A percentile compares a stretch with the other conserved stretches of the same genome.
These are phyloP conservation scores for Boletellus ananiceps DNA, from an alignment of 768 basidiomycete species.

Conservation along the genomic window DNA sequence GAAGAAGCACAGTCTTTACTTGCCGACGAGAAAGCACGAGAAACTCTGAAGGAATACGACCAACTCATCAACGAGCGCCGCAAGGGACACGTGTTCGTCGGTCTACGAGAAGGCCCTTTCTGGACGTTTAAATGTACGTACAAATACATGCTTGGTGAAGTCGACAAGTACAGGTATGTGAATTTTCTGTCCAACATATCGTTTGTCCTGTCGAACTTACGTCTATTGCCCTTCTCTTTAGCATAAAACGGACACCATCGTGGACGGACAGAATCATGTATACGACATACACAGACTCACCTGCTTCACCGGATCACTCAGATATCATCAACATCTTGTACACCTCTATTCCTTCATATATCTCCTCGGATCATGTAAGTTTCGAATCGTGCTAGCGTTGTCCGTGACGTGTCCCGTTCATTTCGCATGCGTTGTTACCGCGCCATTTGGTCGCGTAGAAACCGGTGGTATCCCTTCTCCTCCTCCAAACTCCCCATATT, in stretches of 20 bases:
- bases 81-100: slow-evolving; percentile 62
- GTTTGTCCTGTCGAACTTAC: neutral
- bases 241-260: slow-evolving; percentile 70
- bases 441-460: slow-evolving; percentile 45
- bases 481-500: slow-evolving; percentile 45
- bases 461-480: slow-evolving; percentile 76
- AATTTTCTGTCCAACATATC: neutral
- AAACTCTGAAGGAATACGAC: slow-evolving; percentile 65
- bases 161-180: slow-evolving; percentile 75
- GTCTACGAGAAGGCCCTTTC: slow-evolving; percentile 81
- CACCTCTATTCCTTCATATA: slow-evolving; percentile 77
- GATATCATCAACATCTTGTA: slow-evolving; percentile 66
- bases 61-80: slow-evolving; percentile 62
- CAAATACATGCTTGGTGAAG: slow-evolving; percentile 77
- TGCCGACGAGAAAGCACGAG: slow-evolving; percentile 47
- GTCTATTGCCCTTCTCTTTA: slow-evolving; percentile 20
- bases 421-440: neutral
- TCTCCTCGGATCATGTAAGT: slow-evolving; percentile 85
- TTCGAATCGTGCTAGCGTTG: neutral
- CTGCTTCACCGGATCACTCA: slow-evolving; percentile 45
- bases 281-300: slow-evolving; percentile 65
- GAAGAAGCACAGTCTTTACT: slow-evolving; percentile 41
- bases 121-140: slow-evolving; percentile 90
- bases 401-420: neutral
- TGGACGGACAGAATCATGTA: slow-evolving; percentile 95